Percentiles rank a stretch among this genome's conserved stretches.
Conservation (phyloP, 768 basidiomycete species). For the Phlegmacium glaucopus region DNA sequence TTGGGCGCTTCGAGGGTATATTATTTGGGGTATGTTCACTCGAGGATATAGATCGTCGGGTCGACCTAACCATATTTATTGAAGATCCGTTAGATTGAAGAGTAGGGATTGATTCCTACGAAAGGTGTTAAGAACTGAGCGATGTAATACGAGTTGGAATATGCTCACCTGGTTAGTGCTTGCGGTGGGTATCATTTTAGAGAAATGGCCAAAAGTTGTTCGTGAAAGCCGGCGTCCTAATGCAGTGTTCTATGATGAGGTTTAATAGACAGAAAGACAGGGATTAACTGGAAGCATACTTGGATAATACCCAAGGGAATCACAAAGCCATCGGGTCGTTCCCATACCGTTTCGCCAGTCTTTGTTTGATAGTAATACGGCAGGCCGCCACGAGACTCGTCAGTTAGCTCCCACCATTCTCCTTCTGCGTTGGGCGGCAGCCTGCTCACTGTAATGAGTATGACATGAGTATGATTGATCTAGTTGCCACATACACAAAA, state of each 20-base stretch:
- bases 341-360: slow-evolving; percentile 90
- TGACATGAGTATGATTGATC: slow-evolving; percentile 13
- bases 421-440: slow-evolving; percentile 81
- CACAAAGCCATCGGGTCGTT: slow-evolving; percentile 83
- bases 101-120: slow-evolving; percentile 1
- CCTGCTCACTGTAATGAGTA: slow-evolving; percentile 34
- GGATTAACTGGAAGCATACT: slow-evolving; percentile 35
- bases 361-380: slow-evolving; percentile 96
- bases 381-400: slow-evolving; percentile 78
- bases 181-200: slow-evolving; percentile 29
- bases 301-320: slow-evolving; percentile 90
- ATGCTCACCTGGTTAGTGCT: slow-evolving; percentile 25
- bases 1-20: slow-evolving; percentile 27
- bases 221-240: slow-evolving; percentile 69
- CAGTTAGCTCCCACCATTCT: slow-evolving; percentile 95
- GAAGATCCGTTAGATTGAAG: slow-evolving; percentile 9
- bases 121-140: background rate
- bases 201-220: slow-evolving; percentile 42
- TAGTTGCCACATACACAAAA: slow-evolving; percentile 62
- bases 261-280: slow-evolving; percentile 1
- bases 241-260: slow-evolving; percentile 55
- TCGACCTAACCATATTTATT: slow-evolving; percentile 13
- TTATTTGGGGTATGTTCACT: slow-evolving; percentile 22
- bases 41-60: slow-evolving; percentile 24
- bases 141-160: background rate